Base-by-base conservation (phyloP, 805 yeast genomes). In the Schwanniomyces polymorphus region DNA sequence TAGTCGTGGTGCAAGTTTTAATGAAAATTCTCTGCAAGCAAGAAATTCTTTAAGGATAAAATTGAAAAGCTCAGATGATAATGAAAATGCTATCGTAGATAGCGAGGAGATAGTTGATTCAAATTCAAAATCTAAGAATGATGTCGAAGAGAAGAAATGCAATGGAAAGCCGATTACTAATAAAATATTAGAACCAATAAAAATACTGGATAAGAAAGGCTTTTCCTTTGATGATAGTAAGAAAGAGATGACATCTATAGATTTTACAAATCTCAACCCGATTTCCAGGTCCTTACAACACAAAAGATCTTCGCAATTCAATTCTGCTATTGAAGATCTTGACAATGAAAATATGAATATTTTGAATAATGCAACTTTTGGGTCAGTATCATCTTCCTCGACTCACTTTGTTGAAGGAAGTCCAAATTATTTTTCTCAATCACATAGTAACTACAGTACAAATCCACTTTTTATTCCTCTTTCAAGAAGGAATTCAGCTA, bases 261-360 rank as follows among this genome's bases (percentile, higher is more conserved):
- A 31, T 10, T 31, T 16, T 12, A 21, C 27, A 11, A 23, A 21
- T 18, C 12, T 37, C 9, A 18, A 37, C 11, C 39, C 39, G 2
- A 16, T 21, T 11, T 21, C 27, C 11, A 11, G 25, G 6, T 11
- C 27, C 9, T 21, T 37, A n/a, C 27, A 18, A 11, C 25, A 37
- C n/a, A 37, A 37, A 37, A 25, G 41, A 26, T 16, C 41, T 26
- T 26, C 14, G 26, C 12, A n/a, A 17, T 38, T 25, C 10, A 14
- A 23, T 16, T 18, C 21, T 9, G 8, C 31, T 33, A 34, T 12
- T 17, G 47, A 40, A 35, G 76, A 71, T 46, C 52, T 68, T 40
- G 75, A 71, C 49, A 62, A 71, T 43, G 75, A 70, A 42, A 69
- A 70, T 49, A 48, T 55, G 34, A 56, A 60, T 43, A 42, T 63